Evolutionary conservation across 768 basidiomycete species (phyloP), one percentile per base, ranked within the genome.

Genomic region (Dictyophora rubrovolvata): DNA sequence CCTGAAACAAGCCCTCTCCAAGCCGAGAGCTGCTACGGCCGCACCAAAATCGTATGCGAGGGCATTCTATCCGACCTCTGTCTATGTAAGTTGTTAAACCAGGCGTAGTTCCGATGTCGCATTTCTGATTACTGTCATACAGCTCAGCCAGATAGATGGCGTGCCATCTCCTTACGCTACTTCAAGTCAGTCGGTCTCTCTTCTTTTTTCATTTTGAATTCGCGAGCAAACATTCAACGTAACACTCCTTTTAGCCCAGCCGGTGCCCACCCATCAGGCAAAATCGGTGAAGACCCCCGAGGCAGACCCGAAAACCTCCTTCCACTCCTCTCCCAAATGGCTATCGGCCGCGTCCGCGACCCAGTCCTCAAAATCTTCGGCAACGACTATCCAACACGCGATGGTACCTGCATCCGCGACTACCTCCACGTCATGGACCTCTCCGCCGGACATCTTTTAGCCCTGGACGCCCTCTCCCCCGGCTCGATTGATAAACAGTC

Each of bases 321-420:
- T 33, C 96, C 96, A 7, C 75, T 98, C 9, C 82, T 98, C 42
- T 89, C 93, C 7, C 93, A 95, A 50, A 96, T 97, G 81, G 94
- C 96, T 5, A 75, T 93, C 57, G 96, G 95, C 33, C 85, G 93
- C 53, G 81, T 92, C 63, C 79, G 84, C 60, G 85, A 86, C 49
- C 65, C 72, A 20, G 73, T 72, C 6, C 64, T 77, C 35, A 86
- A 89, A 68, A 89, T 99, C 5, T 99, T 98, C 68, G 95, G 96
- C 33, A 89, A 95, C 69, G 93, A 99, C 72, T 99, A 96, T 71
- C 93, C 94, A 20, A 99, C 96, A 0, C 84, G 80, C 87, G 95
- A 98, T 68, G 95, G 95, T 9, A 97, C 95, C 8, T 99, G 95
- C 67, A 91, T 98, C n/a, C 86, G 94, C 48, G 94, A 98, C 72